Evolutionary conservation across 306 rosid species (phyloP).

Genomic region (Ormosia emarginata): DNA sequence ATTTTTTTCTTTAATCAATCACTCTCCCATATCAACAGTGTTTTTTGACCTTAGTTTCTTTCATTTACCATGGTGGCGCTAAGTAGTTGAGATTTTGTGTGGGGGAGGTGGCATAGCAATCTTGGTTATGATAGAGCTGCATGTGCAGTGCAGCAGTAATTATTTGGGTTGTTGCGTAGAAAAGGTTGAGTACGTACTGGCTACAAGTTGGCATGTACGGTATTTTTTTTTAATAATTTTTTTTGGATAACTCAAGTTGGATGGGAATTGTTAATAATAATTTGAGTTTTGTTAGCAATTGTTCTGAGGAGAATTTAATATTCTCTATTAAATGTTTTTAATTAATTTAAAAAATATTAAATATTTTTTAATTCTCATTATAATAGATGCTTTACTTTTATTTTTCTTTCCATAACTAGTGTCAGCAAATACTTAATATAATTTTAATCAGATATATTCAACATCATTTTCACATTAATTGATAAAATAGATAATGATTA

Average conservation of each 20-base stretch:
- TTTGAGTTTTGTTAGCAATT: too few species aligned
- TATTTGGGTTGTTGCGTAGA: constrained; percentile 56
- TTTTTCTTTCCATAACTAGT: too few species aligned
- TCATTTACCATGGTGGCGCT: constrained; percentile 24
- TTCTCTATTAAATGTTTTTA: too few species aligned
- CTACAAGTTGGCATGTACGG: constrained; percentile 12
- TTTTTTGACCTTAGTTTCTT: constrained; percentile 9
- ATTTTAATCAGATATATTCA: neutral
- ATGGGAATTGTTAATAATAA: neutral
- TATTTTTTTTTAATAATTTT: too few species aligned
- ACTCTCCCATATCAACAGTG: neutral
- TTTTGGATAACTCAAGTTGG: neutral
- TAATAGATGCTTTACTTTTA: neutral
- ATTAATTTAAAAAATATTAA: too few species aligned
- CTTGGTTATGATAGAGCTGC: constrained; percentile 18
- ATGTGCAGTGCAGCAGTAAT: constrained; percentile 67
- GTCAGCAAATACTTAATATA: too few species aligned
- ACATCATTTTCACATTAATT: neutral
- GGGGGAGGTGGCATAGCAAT: neutral
- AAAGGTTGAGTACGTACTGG: neutral
- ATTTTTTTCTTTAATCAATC: neutral
- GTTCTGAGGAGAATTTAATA: too few species aligned
- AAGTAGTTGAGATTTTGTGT: constrained; percentile 33
- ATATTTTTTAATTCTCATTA: too few species aligned
- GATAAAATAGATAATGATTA: neutral